Evolutionary conservation across 176 grass and related monocot species (phyloP), one percentile per base, ranked within the genome.

Genomic region (Oryza glumipatula): DNA sequence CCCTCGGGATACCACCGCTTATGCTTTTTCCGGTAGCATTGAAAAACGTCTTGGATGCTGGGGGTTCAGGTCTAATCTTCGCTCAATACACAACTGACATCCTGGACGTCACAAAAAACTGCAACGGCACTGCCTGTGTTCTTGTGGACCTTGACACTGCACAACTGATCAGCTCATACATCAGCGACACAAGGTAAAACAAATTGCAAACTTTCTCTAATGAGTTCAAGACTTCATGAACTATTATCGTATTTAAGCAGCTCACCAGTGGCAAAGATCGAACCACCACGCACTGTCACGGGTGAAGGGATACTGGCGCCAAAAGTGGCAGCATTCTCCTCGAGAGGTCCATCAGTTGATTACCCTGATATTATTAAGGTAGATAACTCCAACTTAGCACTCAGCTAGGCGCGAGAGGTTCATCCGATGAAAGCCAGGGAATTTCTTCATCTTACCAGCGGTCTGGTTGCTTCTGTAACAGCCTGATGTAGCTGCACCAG

Each of bases 401-500:
- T n/a, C 19, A 35, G 33, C 33, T 35, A 35, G 33, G 33, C 33
- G 33, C 33, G 7, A 39, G 38, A 39, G 38, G 38, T 39, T 7
- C 38, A 39, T 39, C 17, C 11, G 28, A 35, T 11, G 51, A 19
- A n/a, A 21, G 5, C 66, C 28, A 21, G 10, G 67, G 19, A 0
- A 2, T 69, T 69, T 9, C 17, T 0, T 70, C 17, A n/a, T 41
- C 68, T 70, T 39, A 76, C 41, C 22, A 13, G 2, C 1, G 4
- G 52, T 21, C 52, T 56, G 7, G 14, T n/a, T 45, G 32, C 3
- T 47, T 65, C 23, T 15, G 15, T 11, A 7, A 73, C 38, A 82
- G 80, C 80, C 80, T 73, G 69, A 82, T 69, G 30, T 82, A 73
- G 84, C 77, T 9, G 83, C 84, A 33, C 84, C 84, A 10, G 84